Evolutionary conservation across 1,139 yeast species (phyloP).

Genomic region (Candida frijolesensis): DNA sequence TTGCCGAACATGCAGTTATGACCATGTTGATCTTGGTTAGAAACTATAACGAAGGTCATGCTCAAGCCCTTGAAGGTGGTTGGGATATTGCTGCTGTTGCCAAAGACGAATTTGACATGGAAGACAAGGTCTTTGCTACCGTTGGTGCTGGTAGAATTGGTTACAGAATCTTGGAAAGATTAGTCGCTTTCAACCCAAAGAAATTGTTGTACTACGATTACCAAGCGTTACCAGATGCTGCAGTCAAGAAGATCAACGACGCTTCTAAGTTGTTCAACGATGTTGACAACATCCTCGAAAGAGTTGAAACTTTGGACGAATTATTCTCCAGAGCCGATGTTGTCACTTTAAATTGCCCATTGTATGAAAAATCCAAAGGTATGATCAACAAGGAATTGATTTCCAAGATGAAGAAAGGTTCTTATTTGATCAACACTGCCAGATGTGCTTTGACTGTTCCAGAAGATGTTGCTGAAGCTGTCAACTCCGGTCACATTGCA

Average conservation of each 20-base stretch:
- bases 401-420: slow-evolving; percentile 74
- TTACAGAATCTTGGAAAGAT: slow-evolving; percentile 70
- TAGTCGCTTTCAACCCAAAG: slow-evolving; percentile 74
- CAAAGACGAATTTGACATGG: slow-evolving; percentile 72
- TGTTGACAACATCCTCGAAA: slow-evolving; percentile 47
- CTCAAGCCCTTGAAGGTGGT: slow-evolving; percentile 57
- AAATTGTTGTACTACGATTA: slow-evolving; percentile 76
- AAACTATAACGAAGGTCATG: slow-evolving; percentile 79
- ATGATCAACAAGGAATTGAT: slow-evolving; percentile 67
- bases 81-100: slow-evolving; percentile 86
- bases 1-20: slow-evolving; percentile 82
- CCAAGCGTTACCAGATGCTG: slow-evolving; percentile 63
- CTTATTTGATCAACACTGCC: slow-evolving; percentile 81
- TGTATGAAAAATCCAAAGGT: slow-evolving; percentile 70
- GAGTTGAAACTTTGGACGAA: slow-evolving; percentile 67
- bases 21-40: slow-evolving; percentile 71
- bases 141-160: slow-evolving; percentile 88
- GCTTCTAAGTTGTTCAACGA: slow-evolving; percentile 43
- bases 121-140: slow-evolving; percentile 74
- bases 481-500: slow-evolving; percentile 65
- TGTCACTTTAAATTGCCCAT: slow-evolving; percentile 78
- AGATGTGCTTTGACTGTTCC: slow-evolving; percentile 80
- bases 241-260: slow-evolving; percentile 52
- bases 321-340: slow-evolving; percentile 70
- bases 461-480: slow-evolving; percentile 76